Evolutionary conservation across 371 early-diverging fungal species (phyloP).

Genomic region (Mortierella sp.): DNA sequence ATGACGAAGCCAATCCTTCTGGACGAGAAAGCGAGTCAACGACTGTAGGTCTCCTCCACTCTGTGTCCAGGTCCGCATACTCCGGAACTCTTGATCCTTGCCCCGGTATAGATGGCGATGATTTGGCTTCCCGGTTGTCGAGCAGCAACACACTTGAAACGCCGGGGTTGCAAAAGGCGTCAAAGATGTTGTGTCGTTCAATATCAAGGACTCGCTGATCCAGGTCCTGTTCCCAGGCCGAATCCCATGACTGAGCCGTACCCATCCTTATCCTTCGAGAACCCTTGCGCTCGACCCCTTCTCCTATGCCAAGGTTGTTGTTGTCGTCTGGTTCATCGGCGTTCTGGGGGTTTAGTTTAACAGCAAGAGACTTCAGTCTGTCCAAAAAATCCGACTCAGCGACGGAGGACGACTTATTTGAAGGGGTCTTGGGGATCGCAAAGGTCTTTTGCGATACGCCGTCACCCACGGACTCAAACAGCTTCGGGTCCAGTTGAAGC

Average conservation of each 20-base stretch:
- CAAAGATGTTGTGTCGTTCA: slow-evolving; percentile 26
- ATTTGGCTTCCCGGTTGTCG: not conserved
- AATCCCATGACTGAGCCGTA: slow-evolving; percentile 14
- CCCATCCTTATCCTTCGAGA: not conserved
- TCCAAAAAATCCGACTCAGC: not conserved
- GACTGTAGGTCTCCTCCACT: slow-evolving; percentile 10
- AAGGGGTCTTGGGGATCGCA: slow-evolving; percentile 1
- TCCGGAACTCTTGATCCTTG: not conserved
- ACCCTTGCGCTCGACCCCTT: not conserved
- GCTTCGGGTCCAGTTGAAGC: slow-evolving; percentile 21
- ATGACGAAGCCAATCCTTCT: not conserved
- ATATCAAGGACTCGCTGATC: slow-evolving; percentile 33
- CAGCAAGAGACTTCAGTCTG: slow-evolving; percentile 15
- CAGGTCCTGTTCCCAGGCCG: slow-evolving; percentile 25
- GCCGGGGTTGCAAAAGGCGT: not conserved
- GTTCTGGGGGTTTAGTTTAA: not conserved
- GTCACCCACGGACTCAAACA: slow-evolving; percentile 34
- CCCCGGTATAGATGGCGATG: not conserved
- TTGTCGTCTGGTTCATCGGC: not conserved
- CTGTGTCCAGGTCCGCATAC: not conserved
- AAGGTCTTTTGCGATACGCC: slow-evolving; percentile 22
- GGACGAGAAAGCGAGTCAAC: slow-evolving; percentile 20
- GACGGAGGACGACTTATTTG: not conserved
- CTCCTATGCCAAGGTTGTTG: not conserved
- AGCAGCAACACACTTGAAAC: not conserved